Evolutionary conservation across 1,139 yeast species (phyloP), one percentile per base, ranked within the genome.

Genomic region (Blastobotrys elegans): DNA sequence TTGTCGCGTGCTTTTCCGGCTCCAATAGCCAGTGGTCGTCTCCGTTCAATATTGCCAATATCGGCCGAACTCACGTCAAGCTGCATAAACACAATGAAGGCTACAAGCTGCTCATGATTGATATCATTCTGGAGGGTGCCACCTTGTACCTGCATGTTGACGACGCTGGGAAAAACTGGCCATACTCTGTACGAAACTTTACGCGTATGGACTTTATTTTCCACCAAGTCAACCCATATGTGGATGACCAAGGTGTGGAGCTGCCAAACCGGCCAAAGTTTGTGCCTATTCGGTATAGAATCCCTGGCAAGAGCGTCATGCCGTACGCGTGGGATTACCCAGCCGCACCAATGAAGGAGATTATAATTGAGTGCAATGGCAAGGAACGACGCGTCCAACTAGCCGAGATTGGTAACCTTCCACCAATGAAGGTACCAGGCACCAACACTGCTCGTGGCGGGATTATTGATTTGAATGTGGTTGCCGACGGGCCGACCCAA

Each of bases 271-370:
- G 53, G 40, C 62, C 65, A 2, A 43, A 39, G 69, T 77, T 46
- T 70, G 72, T 55, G 53, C 72, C 59, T 68, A 74, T 88, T 21
- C 80, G 76, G 59, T 92, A 90, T 62, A 77, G 79, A 50, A 75
- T 90, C 21, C 97, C 97, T 0, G 81, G 95, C 1, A 82, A 80
- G 62, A 87, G 96, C 69, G 95, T 88, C 1, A 94, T 94, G 98
- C 97, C 97, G 0, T 94, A 92, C 65, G 89, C 98, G 0, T 94
- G 96, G 88, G 98, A 94, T 63, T 92, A 79, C 66, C 98, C 98
- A 0, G 88, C 95, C 48, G 97, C 96, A 0, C 72, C 80, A 11
- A 77, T 84, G 40, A 90, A 89, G 63, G 96, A 90, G 60, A 68
- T 94, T 31, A 75, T 88, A 2, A 69, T 94, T 26, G 73, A 90